Base-by-base conservation (phyloP, 75 land plant species). In the Cryptomeria japonica region DNA sequence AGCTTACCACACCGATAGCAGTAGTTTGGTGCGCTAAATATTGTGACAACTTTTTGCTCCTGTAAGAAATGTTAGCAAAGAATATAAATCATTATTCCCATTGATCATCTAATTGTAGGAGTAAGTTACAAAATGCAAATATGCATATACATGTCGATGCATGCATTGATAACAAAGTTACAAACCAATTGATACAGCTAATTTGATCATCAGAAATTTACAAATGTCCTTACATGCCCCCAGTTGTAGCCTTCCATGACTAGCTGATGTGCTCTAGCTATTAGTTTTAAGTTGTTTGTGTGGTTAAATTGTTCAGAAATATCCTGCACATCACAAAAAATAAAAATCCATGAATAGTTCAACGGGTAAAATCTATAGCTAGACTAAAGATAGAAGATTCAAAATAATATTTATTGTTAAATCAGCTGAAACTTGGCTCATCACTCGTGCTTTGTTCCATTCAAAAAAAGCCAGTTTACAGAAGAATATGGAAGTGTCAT, bases 161-260 rank as follows among this genome's bases (percentile, higher is more conserved):
- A 64, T 18, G 31, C 8, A 1, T 68, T 68, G n/a, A 68, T 68
- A 68, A 68, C 25, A 25, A 42, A 44, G n/a, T n/a, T n/a, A n/a
- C n/a, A n/a, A n/a, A n/a, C n/a, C 47, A 44, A 28, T 78, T 78
- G 19, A 37, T 37, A 38, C 19, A 39, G 13, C 31, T 28, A 44
- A 44, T 25, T 13, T 10, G 47, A n/a, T 82, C 32, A 44, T 6
- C 51, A 22, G n/a, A 82, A 16, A 12, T n/a, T 82, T 25, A 76
- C 39, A 53, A 46, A 36, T 41, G 49, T 64, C 58, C 78, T 91
- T 93, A 97, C 99, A 94, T 97, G 99, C 39, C 96, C 98, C 99
- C 99, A 97, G 86, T 97, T 97, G 94, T 88, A 97, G 78, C 99
- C 99, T 86, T 96, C 98, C 99, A 97, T 97, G 73, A 97, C 99